These are phyloP conservation scores for Naematelia aurantialba DNA, from an alignment of 768 basidiomycete genomes.

Conservation along the genomic window DNA sequence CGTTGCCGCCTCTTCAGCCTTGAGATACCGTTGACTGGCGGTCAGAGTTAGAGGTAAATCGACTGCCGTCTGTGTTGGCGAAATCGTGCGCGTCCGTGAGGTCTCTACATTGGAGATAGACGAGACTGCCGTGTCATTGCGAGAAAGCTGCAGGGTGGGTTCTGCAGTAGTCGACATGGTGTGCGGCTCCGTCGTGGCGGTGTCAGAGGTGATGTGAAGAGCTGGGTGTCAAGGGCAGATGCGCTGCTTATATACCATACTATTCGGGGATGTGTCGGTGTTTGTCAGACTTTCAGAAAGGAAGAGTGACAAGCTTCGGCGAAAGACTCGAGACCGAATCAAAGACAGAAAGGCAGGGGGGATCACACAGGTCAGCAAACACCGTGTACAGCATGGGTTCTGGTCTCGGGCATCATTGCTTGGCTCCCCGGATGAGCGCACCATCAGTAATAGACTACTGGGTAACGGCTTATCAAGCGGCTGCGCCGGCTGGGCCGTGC, in stretches of 20 bases:
- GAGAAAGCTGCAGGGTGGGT: background rate
- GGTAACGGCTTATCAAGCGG: background rate
- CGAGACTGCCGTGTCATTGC: background rate
- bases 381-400: background rate
- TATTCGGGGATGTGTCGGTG: background rate
- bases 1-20: slow-evolving; percentile 1
- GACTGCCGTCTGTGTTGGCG: background rate
- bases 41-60: background rate
- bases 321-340: slow-evolving; percentile 3
- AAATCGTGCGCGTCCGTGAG: background rate
- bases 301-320: background rate
- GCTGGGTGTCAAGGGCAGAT: background rate
- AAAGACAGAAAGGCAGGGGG: background rate
- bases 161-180: background rate
- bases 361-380: slow-evolving; percentile 1
- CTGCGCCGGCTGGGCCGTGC: background rate
- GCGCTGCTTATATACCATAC: background rate
- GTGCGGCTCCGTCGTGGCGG: background rate
- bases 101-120: background rate
- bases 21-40: background rate
- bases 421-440: background rate
- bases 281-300: background rate
- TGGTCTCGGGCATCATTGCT: background rate
- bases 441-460: no score
- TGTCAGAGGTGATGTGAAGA: background rate